A percentile compares a stretch with the other conserved stretches of the same genome.
Evolutionary conservation across 139 green algal species (phyloP).

Genomic region (Monoraphidium neglectum): DNA sequence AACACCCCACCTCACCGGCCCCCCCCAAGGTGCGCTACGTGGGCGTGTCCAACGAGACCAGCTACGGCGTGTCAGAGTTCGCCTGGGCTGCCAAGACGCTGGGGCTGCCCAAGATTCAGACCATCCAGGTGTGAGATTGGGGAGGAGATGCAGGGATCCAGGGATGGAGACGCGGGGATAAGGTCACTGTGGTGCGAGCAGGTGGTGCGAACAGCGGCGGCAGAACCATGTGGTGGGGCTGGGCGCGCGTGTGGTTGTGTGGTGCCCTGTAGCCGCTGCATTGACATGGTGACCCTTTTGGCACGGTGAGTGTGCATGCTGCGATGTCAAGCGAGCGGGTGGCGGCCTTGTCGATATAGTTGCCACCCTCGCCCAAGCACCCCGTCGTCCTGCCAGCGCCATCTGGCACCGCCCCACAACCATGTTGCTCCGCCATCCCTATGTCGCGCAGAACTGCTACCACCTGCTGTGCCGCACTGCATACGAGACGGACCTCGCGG

Average conservation of each 20-base stretch:
- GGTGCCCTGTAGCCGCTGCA: no score
- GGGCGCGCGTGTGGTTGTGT: no score
- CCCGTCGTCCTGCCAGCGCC: no score
- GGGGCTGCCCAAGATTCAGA: constrained; percentile 74
- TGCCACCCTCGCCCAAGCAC: no score
- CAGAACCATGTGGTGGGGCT: background rate
- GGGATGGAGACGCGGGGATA: background rate
- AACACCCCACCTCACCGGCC: no score
- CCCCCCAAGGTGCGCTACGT: constrained; percentile 90
- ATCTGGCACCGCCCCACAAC: constrained; percentile 59
- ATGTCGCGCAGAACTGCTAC: constrained; percentile 56
- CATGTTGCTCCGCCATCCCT: no score
- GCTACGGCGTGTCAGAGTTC: constrained; percentile 84
- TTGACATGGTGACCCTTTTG: no score
- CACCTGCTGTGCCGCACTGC: constrained; percentile 52
- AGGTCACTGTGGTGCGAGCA: no score
- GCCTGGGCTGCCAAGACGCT: constrained; percentile 45
- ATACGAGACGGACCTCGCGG: constrained; percentile 90
- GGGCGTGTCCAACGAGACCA: constrained; percentile 92
- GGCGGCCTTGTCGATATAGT: no score
- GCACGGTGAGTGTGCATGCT: no score
- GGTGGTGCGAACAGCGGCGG: background rate
- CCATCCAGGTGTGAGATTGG: constrained; percentile 68
- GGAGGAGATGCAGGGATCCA: background rate
- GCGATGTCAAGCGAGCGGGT: no score